Evolutionary conservation across 129 eudicot species (phyloP), one percentile per base, ranked within the genome.

Genomic region (Scalesia atractyloides): DNA sequence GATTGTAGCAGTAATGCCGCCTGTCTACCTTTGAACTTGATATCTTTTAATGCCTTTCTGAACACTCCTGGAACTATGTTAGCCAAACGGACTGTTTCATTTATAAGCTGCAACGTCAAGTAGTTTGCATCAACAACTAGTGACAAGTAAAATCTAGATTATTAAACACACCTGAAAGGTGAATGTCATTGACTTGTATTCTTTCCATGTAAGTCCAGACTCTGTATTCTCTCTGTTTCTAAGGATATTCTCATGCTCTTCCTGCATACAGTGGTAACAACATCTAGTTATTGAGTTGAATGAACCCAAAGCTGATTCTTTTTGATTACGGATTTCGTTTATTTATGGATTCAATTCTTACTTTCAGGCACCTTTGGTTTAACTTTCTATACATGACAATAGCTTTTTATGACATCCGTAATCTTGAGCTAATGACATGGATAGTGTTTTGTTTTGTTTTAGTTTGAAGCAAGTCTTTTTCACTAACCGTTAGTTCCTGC

Each of bases 1-100:
- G 7, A 9, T 12, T 11, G 0, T 66, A 67, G 41, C 60, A 59
- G 22, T 67, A 50, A 44, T 58, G 43, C 69, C 70, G 43, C 69
- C 70, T 66, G 43, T 2, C 3, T 69, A 89, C 96, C 99, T 75
- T 88, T 90, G 48, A 76, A 87, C 84, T 84, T 76, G 84, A 87
- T 64, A 48, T 94, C 96, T 79, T 68, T 86, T 4, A 88, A 77
- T 62, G 99, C 82, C 82, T 94, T 90, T 24, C 99, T 84, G 86
- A 94, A 94, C 41, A 94, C 90, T 52, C 85, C 96, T 26, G 97
- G 97, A 60, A 87, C 97, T 76, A 94, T 90, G 73, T 94, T 90
- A 53, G 96, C 97, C 79, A 94, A 66, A 80, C 99, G 86, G 24
- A 86, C 93, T 44, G 97, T 90, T 79, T 94, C 98, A 72, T 94